Base-by-base conservation (phyloP, 2,329 filamentous ascomycete species). In the Xylariaceae sp. region DNA sequence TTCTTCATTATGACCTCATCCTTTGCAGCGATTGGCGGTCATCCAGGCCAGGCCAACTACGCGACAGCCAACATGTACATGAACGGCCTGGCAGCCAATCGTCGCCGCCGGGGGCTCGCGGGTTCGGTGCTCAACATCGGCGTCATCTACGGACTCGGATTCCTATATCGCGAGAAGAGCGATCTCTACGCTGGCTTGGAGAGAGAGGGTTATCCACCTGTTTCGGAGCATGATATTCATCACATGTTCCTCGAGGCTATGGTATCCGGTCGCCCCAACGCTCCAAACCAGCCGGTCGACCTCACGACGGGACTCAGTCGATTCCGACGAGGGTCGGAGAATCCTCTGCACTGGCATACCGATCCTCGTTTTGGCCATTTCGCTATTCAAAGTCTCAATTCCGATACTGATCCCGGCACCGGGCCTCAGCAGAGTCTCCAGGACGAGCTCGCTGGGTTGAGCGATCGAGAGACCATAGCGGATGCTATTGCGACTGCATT, bases 221-320 rank as follows among this genome's bases (percentile, higher is more conserved):
- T 77, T 11, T 75, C 74, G 2, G 75, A 79, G 56, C 63, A 66
- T 3, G 73, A 77, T 42, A 55, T 78, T 14, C 73, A 77, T 50
- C 69, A 74, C 50, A 68, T 74, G 62, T 74, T 79, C 48, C 64
- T 75, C 7, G 74, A 79, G 54, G 73, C 74, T 5, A 69, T 79
- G 21, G 56, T 64, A 1, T 65, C 67, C 0, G 72, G 74, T 4
- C 62, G 58, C 6, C 67, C 69, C 0, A 45, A 22, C n/a, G 16
- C 5, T 6, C 10, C 25, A 7, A 22, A 33, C 0, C 52, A 56
- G 17, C 50, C 65, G 6, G 47, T 58, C 44, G 67, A 70, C 50
- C 60, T 72, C 37, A 70, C 65, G 1, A 68, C 68, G 0, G 70
- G 70, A 11, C 50, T 73, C 33, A 59, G 61, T n/a, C 63, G 71